Evolutionary conservation across 2,329 filamentous ascomycete genomes (phyloP).

Genomic region (Ilyonectria sp.): DNA sequence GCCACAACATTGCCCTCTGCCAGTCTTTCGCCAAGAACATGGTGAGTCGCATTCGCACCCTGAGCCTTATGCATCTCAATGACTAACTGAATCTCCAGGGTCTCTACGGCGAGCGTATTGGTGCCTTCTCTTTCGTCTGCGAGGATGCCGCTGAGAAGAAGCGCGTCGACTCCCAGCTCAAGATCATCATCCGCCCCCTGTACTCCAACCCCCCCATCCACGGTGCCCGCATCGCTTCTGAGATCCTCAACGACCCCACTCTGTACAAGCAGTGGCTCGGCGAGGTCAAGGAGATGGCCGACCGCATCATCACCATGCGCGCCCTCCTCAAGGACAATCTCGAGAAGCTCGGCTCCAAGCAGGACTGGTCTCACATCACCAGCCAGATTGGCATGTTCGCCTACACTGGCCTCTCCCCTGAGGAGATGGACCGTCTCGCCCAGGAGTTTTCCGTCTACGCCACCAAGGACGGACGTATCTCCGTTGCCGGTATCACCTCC

Average conservation of each 20-base stretch:
- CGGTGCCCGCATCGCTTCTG: slow-evolving; percentile 92
- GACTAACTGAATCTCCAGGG: slow-evolving; percentile 67
- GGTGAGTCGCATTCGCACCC: slow-evolving; percentile 64
- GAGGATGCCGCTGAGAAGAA: slow-evolving; percentile 91
- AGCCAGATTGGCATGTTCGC: slow-evolving; percentile 99
- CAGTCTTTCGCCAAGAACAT: slow-evolving; percentile 99
- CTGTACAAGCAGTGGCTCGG: slow-evolving; percentile 95
- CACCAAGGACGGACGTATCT: slow-evolving; percentile 92
- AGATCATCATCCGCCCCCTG: slow-evolving; percentile 95
- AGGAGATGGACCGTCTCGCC: slow-evolving; percentile 92
- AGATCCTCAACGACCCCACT: slow-evolving; percentile 88
- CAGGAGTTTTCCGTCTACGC: slow-evolving; percentile 99
- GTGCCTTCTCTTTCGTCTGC: slow-evolving; percentile 94
- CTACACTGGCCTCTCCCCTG: slow-evolving; percentile 91
- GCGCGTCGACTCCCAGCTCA: slow-evolving; percentile 96
- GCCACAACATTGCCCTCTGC: slow-evolving; percentile 88
- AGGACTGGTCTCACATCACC: slow-evolving; percentile 99
- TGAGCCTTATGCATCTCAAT: neutral
- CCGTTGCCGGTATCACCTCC: slow-evolving; percentile 86
- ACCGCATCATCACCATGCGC: slow-evolving; percentile 99
- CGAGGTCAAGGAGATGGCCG: slow-evolving; percentile 98
- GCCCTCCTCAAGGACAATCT: slow-evolving; percentile 94
- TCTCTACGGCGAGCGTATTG: slow-evolving; percentile 98
- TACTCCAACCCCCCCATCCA: slow-evolving; percentile 99
- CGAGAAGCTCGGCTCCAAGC: slow-evolving; percentile 93